Percentiles rank a stretch among this genome's conserved stretches.
phyloP scores from a whole-genome alignment of 495 filamentous ascomycete genomes.

The Barbatosphaeria neglecta region DNA sequence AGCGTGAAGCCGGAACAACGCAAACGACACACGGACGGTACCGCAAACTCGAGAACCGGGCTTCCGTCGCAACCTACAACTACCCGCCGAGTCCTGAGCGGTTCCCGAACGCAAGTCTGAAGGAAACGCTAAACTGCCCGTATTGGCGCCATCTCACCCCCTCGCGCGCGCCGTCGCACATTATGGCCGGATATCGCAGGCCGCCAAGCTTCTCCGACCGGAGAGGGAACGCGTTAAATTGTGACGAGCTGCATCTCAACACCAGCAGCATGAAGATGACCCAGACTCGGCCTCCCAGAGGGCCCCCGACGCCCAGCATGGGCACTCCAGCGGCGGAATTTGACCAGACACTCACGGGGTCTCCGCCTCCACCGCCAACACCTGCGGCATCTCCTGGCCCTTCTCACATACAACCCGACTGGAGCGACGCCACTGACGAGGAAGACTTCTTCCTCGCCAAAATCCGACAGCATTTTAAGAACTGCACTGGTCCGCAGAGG shows the following conservation, averaged over 20 bases:
- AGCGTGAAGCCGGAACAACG: no score
- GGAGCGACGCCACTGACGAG: slow-evolving; percentile 39
- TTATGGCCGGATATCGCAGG: slow-evolving; percentile 28
- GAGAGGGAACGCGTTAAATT: slow-evolving; percentile 26
- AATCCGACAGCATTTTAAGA: slow-evolving; percentile 39
- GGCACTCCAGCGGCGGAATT: slow-evolving; percentile 44
- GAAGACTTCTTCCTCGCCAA: slow-evolving; percentile 40
- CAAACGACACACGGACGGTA: no score
- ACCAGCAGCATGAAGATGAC: slow-evolving; percentile 35
- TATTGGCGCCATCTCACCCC: background rate
- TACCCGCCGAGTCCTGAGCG: no score
- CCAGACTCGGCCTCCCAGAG: slow-evolving; percentile 29
- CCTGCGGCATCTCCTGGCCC: slow-evolving; percentile 46
- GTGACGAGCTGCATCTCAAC: slow-evolving; percentile 31
- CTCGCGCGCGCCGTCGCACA: background rate
- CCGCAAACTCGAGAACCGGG: no score
- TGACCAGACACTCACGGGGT: slow-evolving; percentile 40
- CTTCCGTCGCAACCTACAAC: no score
- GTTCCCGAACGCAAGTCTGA: no score
- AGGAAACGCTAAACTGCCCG: no score
- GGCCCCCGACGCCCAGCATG: slow-evolving; percentile 46
- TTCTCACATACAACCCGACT: slow-evolving; percentile 37
- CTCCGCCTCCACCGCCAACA: slow-evolving; percentile 43
- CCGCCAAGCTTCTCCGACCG: slow-evolving; percentile 32
- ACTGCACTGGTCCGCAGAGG: slow-evolving; percentile 36